A percentile compares a stretch with the other conserved stretches of the same genome.
phyloP scores from a whole-genome alignment of 2,329 filamentous ascomycete species.

The Tolypocladium sp. region DNA sequence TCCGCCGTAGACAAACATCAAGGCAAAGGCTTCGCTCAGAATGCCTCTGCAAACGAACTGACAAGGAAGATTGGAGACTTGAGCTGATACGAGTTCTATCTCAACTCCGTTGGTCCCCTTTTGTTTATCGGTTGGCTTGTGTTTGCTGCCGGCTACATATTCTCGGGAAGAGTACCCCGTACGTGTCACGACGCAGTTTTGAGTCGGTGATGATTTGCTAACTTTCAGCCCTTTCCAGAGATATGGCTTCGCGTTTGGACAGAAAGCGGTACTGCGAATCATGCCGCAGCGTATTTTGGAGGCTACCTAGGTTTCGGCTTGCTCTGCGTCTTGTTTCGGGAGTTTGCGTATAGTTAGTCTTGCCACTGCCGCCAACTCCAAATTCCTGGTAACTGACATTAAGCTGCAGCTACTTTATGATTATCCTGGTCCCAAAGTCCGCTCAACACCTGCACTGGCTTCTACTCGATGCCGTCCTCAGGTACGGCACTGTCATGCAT shows the following conservation, averaged over 20 bases:
- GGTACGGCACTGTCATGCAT: background rate
- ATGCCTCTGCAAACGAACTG: background rate
- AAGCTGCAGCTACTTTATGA: background rate
- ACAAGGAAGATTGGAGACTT: constrained; percentile 1
- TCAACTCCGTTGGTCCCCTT: background rate
- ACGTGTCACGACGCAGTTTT: background rate
- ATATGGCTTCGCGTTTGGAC: constrained; percentile 3
- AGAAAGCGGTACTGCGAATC: background rate
- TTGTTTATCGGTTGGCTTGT: constrained; percentile 1
- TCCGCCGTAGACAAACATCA: too few species aligned
- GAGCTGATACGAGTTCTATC: constrained; percentile 2
- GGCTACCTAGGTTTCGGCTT: constrained; percentile 1
- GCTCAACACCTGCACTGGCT: constrained; percentile 1
- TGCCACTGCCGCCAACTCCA: background rate
- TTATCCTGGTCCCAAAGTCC: constrained; percentile 1
- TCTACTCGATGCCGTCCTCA: background rate
- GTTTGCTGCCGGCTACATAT: background rate
- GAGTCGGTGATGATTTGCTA: background rate
- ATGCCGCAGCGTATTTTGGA: background rate
- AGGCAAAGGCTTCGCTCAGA: background rate
- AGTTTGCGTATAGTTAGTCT: background rate
- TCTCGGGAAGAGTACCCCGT: background rate
- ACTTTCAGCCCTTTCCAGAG: background rate
- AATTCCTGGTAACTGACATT: background rate
- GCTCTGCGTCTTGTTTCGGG: background rate